phyloP scores from a whole-genome alignment of 352 stramenopile species.

The Pelagophyceae sp. region DNA sequence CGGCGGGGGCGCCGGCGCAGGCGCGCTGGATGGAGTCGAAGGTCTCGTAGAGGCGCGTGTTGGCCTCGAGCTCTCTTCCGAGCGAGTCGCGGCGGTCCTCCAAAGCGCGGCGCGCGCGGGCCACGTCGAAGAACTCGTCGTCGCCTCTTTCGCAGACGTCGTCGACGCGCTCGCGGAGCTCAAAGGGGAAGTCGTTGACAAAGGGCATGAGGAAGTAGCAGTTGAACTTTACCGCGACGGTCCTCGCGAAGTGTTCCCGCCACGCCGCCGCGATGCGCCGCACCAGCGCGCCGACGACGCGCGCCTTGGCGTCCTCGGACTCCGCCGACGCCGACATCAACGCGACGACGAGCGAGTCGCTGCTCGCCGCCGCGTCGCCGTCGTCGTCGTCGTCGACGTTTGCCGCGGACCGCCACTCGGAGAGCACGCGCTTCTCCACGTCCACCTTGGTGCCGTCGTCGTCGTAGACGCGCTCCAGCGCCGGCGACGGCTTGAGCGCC shows the following conservation, averaged over 20 bases:
- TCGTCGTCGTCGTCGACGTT: constrained; percentile 11
- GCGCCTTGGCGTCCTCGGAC: constrained; percentile 47
- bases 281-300: constrained; percentile 55
- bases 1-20: not conserved
- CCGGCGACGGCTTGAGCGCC: constrained; percentile 50
- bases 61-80: constrained; percentile 53
- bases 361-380: not conserved
- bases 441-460: constrained; percentile 11
- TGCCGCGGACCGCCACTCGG: constrained; percentile 13
- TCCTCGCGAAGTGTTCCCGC: constrained; percentile 55
- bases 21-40: constrained; percentile 34
- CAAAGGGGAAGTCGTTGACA: constrained; percentile 60
- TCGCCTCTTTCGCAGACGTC: constrained; percentile 46
- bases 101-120: constrained; percentile 41
- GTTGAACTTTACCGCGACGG: constrained; percentile 66
- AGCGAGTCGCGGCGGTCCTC: constrained; percentile 47
- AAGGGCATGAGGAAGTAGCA: constrained; percentile 70
- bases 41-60: constrained; percentile 53
- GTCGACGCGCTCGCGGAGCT: constrained; percentile 52
- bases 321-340: constrained; percentile 59
- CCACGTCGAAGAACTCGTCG: constrained; percentile 57
- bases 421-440: not conserved
- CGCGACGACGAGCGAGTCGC: constrained; percentile 49
- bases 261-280: constrained; percentile 58
- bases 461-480: constrained; percentile 11